A percentile compares a stretch with the other conserved stretches of the same genome.
Evolutionary conservation across 768 basidiomycete genomes (phyloP).

Genomic region (Boletus bicolor): DNA sequence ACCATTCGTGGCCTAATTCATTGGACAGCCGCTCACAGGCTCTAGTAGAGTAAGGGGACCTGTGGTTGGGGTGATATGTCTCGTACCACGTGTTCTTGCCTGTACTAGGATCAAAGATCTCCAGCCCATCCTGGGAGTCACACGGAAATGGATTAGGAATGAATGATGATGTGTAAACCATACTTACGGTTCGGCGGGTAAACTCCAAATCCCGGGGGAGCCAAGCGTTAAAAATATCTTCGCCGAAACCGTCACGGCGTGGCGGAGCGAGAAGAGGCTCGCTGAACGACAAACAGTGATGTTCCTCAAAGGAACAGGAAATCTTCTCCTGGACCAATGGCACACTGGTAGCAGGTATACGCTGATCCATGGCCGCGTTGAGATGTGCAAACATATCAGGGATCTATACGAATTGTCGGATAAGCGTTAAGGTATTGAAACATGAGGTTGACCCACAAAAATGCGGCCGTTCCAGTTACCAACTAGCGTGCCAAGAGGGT

Average conservation of each 20-base stretch:
- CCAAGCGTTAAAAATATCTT: conserved; percentile 50
- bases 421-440: conserved; percentile 18
- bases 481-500: conserved; percentile 40
- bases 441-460: conserved; percentile 34
- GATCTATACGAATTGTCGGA: conserved; percentile 20
- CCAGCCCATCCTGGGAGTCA: conserved; percentile 37
- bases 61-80: conserved; percentile 39
- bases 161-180: neutral
- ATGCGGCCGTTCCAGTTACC: conserved; percentile 49
- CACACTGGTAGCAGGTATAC: conserved; percentile 18
- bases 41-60: conserved; percentile 36
- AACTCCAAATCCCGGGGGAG: conserved; percentile 38
- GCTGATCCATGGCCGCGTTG: conserved; percentile 23
- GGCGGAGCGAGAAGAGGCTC: conserved; percentile 36
- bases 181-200: conserved; percentile 34
- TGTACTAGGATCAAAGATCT: conserved; percentile 41
- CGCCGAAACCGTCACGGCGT: conserved; percentile 34
- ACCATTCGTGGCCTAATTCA: conserved; percentile 22
- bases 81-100: conserved; percentile 42
- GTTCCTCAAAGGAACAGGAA: conserved; percentile 42
- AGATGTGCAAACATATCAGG: conserved; percentile 25
- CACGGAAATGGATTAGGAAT: conserved; percentile 11
- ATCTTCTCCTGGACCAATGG: conserved; percentile 37
- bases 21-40: conserved; percentile 29
- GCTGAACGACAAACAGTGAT: conserved; percentile 42